Percentiles rank a stretch among this genome's conserved stretches.
phyloP scores from a whole-genome alignment of 2,329 filamentous ascomycete species.

The Thielaviopsis punctulata region DNA sequence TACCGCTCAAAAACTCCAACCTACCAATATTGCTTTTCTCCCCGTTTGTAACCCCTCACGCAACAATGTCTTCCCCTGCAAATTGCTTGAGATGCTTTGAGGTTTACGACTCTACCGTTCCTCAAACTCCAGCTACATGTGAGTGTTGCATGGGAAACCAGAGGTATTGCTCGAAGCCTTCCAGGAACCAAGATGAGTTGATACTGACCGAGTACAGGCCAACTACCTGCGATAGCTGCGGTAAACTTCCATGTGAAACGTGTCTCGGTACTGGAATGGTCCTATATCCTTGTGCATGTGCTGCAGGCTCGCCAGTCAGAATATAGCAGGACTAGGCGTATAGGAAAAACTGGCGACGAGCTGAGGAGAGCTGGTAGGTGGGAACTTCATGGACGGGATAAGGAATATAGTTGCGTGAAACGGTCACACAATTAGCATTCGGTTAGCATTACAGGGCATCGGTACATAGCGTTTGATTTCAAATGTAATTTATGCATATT shows the following conservation, averaged over 20 bases:
- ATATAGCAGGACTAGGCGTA: neutral
- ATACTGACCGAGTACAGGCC: neutral
- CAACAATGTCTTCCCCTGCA: too few species aligned
- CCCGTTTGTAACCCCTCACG: neutral
- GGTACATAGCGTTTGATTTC: neutral
- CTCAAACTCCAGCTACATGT: slow-evolving; percentile 4
- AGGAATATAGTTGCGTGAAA: neutral
- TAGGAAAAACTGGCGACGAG: neutral
- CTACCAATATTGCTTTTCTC: neutral
- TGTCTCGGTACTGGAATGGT: slow-evolving; percentile 1
- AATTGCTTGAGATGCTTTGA: slow-evolving; percentile 5
- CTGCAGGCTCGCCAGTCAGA: neutral
- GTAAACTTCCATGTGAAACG: neutral
- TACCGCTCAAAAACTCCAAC: too few species aligned
- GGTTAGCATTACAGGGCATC: neutral
- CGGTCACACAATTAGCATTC: neutral
- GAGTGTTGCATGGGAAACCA: slow-evolving; percentile 5
- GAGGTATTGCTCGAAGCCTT: too few species aligned
- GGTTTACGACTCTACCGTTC: neutral
- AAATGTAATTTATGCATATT: neutral
- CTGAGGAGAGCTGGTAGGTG: neutral
- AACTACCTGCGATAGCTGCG: neutral
- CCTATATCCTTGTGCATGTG: neutral
- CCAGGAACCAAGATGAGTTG: too few species aligned
- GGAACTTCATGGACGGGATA: neutral